A percentile compares a stretch with the other conserved stretches of the same genome.
Evolutionary conservation across 1,139 yeast species (phyloP).

Genomic region (Suhomyces taliae): DNA sequence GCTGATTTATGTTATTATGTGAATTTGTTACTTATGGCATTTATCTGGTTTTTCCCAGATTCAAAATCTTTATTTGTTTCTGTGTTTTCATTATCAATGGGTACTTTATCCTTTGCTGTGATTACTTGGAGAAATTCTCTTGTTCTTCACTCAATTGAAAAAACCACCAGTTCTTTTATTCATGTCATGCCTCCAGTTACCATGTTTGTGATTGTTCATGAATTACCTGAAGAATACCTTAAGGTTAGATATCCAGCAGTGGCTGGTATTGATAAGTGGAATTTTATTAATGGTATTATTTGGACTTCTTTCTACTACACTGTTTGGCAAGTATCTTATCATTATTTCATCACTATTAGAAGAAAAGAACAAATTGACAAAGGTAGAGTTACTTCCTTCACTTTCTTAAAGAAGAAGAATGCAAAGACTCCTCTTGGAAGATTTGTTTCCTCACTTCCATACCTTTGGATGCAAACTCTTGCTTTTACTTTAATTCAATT

Average conservation of each 20-base stretch:
- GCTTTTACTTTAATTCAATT: constrained; percentile 88
- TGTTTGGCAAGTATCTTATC: constrained; percentile 89
- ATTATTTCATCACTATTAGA: constrained; percentile 84
- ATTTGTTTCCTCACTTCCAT: constrained; percentile 80
- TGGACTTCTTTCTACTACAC: constrained; percentile 85
- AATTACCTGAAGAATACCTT: constrained; percentile 58
- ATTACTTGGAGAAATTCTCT: constrained; percentile 94
- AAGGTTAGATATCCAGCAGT: constrained; percentile 77
- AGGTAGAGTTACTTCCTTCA: constrained; percentile 87
- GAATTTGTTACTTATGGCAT: constrained; percentile 65
- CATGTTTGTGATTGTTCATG: constrained; percentile 85
- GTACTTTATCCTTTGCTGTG: constrained; percentile 90
- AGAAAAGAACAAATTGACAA: constrained; percentile 77
- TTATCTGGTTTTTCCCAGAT: constrained; percentile 79
- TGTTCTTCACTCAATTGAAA: constrained; percentile 88
- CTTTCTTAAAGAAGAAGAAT: constrained; percentile 73
- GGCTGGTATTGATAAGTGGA: constrained; percentile 64
- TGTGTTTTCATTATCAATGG: constrained; percentile 84
- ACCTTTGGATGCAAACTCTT: constrained; percentile 74
- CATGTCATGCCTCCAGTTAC: constrained; percentile 90
- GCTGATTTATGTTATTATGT: constrained; percentile 96
- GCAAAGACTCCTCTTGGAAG: constrained; percentile 66
- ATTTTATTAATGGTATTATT: constrained; percentile 66
- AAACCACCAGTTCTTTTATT: constrained; percentile 89
- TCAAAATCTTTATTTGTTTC: constrained; percentile 73